A percentile compares a stretch with the other conserved stretches of the same genome.
phyloP scores from a whole-genome alignment of 2,329 filamentous ascomycete genomes.

The Monilinia polystroma region DNA sequence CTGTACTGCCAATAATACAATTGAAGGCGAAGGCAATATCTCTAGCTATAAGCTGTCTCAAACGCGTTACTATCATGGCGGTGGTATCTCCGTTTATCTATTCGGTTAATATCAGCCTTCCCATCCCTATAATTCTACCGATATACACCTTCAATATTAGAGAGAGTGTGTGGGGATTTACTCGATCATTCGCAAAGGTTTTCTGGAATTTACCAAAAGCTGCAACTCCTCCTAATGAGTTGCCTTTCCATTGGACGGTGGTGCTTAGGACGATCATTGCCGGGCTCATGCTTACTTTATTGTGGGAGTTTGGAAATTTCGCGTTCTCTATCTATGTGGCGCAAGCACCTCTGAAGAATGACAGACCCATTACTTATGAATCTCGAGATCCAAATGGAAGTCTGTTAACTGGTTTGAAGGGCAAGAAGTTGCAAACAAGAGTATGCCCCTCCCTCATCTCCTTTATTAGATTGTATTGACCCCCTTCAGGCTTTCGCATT shows the following conservation, averaged over 20 bases:
- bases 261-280: constrained; percentile 58
- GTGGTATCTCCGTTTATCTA: constrained; percentile 43
- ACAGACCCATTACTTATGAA: constrained; percentile 77
- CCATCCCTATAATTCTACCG: constrained; percentile 35
- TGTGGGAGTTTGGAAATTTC: constrained; percentile 76
- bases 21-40: constrained; percentile 41
- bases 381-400: constrained; percentile 92
- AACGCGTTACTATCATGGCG: constrained; percentile 43
- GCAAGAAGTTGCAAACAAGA: constrained; percentile 75
- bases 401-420: constrained; percentile 77
- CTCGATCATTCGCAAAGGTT: constrained; percentile 67
- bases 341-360: constrained; percentile 78
- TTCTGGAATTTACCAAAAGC: constrained; percentile 75
- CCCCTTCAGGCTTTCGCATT: constrained; percentile 71
- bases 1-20: constrained; percentile 42
- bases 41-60: constrained; percentile 39
- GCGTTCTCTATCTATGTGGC: constrained; percentile 80
- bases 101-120: constrained; percentile 46
- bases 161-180: constrained; percentile 63
- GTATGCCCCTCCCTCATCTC: constrained; percentile 45
- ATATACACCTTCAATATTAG: constrained; percentile 65
- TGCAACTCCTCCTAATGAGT: constrained; percentile 58
- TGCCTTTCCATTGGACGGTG: constrained; percentile 57
- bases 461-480: constrained; percentile 27
- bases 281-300: constrained; percentile 63